Evolutionary conservation across 768 basidiomycete genomes (phyloP).

Genomic region (Tylopilus rubrobrunneus): DNA sequence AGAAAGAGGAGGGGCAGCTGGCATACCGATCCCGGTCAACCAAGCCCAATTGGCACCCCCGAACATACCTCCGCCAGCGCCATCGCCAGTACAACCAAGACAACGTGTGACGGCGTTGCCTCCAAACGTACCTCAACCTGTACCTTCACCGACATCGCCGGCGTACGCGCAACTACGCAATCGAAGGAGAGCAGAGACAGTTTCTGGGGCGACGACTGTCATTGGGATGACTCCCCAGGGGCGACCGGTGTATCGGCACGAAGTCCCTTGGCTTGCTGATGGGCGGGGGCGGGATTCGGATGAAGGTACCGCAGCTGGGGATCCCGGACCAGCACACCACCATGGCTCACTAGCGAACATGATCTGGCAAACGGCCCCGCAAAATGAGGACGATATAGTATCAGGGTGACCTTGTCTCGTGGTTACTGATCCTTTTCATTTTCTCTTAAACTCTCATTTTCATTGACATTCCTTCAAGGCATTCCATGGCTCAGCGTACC

Average conservation of each 20-base stretch:
- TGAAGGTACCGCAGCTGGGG: constrained; percentile 16
- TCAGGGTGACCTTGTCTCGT: constrained; percentile 21
- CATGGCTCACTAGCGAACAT: constrained; percentile 22
- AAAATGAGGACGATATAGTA: constrained; percentile 29
- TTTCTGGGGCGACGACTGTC: constrained; percentile 28
- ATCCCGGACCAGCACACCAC: constrained; percentile 18
- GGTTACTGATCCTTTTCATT: constrained; percentile 1
- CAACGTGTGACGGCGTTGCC: constrained; percentile 30
- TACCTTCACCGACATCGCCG: constrained; percentile 20
- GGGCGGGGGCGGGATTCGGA: constrained; percentile 16
- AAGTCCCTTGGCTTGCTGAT: constrained; percentile 26
- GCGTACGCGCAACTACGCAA: constrained; percentile 21
- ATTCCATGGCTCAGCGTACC: constrained; percentile 2
- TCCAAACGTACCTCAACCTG: constrained; percentile 19
- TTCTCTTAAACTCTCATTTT: not conserved
- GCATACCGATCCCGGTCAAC: constrained; percentile 11
- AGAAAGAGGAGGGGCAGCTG: constrained; percentile 17
- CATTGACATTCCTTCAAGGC: constrained; percentile 2
- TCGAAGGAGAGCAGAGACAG: constrained; percentile 33
- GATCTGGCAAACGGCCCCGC: constrained; percentile 28
- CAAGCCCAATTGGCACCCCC: constrained; percentile 12
- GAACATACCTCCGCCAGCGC: constrained; percentile 13
- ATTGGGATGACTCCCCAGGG: constrained; percentile 27
- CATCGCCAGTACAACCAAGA: constrained; percentile 16
- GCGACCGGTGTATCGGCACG: constrained; percentile 27